Base-by-base conservation (phyloP, 805 yeast genomes). In the Candida boleticola region DNA sequence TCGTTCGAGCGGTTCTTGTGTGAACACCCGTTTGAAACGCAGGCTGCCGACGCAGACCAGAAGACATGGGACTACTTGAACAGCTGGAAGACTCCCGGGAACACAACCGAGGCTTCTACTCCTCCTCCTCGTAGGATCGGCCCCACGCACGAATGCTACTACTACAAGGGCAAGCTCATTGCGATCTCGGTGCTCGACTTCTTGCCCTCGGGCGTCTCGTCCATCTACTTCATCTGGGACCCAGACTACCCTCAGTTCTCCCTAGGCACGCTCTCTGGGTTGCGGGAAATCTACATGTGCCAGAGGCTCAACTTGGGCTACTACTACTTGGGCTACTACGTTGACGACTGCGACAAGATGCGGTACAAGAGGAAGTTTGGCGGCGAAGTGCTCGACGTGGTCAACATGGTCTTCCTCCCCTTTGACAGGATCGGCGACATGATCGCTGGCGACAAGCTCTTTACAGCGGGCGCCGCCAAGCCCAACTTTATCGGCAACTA, bases 211-310 rank as follows among this genome's bases (percentile, higher is more conserved):
- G 84, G 87, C 0, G 59, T 90, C 0, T 88, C 96, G 0, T 82
- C 95, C 0, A 90, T 90, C 1, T 89, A 90, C 58, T 85, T 90
- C 57, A 79, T 89, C 10, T 88, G 93, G 86, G 90, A 89, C 55
- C 93, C 95, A 0, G 90, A 81, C 41, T 83, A 72, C 55, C 80
- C 82, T 3, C 71, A 77, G 39, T 64, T 82, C 50, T 83, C 87
- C 0, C 59, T 89, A 23, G 97, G 97, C 0, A 87, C 87, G 20
- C 57, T 89, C 1, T 81, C 89, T 46, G 92, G 87, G 0, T 53
- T 89, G 21, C 63, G 85, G 30, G 97, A 89, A 54, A 63, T 87
- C 29, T 69, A 77, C 1, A 55, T 86, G 58, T 66, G 81, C 3
- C 49, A 70, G 21, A 58, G 74, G 32, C 62, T 79, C 29, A 65